Percentiles rank a stretch among this genome's conserved stretches.
Conservation (phyloP, 2,329 filamentous ascomycete genomes). For the Calonectria multiphialidica region DNA sequence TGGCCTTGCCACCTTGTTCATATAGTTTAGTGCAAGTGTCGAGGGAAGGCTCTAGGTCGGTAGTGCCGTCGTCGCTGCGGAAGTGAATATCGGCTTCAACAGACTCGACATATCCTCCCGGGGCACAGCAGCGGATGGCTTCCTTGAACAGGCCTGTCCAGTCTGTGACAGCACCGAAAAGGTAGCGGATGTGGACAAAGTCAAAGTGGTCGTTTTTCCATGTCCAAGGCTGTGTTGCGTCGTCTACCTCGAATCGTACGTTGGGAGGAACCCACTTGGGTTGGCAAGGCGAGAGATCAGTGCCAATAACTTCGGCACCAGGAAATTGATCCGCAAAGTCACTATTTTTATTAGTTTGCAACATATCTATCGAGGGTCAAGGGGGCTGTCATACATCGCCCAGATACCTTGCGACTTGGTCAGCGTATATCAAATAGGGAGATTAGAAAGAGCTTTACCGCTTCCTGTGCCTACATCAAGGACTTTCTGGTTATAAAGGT, state of each 20-base stretch:
- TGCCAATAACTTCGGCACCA: conserved; percentile 34
- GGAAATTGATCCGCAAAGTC: conserved; percentile 38
- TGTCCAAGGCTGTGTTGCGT: conserved; percentile 35
- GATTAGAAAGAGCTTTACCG: background rate
- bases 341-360: background rate
- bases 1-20: conserved; percentile 27
- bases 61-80: conserved; percentile 37
- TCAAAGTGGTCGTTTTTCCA: conserved; percentile 34
- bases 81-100: conserved; percentile 36
- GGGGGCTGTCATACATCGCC: conserved; percentile 31
- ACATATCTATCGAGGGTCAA: background rate
- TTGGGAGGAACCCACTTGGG: conserved; percentile 38
- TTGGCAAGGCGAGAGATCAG: conserved; percentile 37
- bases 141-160: conserved; percentile 30
- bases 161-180: conserved; percentile 37
- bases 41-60: conserved; percentile 22
- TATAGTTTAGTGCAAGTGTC: conserved; percentile 32
- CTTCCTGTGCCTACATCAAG: conserved; percentile 39
- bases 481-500: conserved; percentile 27
- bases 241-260: conserved; percentile 38
- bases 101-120: conserved; percentile 34
- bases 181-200: conserved; percentile 39
- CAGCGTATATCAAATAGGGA: background rate
- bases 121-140: conserved; percentile 32
- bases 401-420: conserved; percentile 32